Percentiles rank a stretch among this genome's conserved stretches.
phyloP scores from a whole-genome alignment of 106 monocot species.

The Triglochin maritima region DNA sequence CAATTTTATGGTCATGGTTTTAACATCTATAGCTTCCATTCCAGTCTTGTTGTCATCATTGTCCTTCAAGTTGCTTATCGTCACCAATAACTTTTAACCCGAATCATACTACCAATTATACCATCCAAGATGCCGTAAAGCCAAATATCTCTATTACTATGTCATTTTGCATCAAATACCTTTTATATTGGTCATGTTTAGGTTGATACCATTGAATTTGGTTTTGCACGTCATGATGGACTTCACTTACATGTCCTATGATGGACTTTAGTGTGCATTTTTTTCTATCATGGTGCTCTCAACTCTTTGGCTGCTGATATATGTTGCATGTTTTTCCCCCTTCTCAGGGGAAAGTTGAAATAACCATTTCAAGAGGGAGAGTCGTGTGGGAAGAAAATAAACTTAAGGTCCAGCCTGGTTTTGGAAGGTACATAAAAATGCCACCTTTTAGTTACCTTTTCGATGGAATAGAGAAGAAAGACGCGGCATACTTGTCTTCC shows the following conservation, averaged over 20 bases:
- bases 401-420: slow-evolving; percentile 49
- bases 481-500: slow-evolving; percentile 60
- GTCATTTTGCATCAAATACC: no score
- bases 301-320: neutral
- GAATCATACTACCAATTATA: no score
- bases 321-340: neutral
- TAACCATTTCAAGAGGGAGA: slow-evolving; percentile 77
- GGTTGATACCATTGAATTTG: no score
- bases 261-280: no score
- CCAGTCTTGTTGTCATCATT: no score
- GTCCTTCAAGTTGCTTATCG: neutral
- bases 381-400: slow-evolving; percentile 71
- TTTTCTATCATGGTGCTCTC: neutral
- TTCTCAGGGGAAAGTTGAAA: slow-evolving; percentile 79
- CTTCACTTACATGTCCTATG: no score
- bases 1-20: no score
- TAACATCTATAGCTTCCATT: no score
- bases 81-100: neutral
- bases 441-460: slow-evolving; percentile 83
- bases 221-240: no score
- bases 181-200: no score
- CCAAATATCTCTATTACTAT: no score
- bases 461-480: slow-evolving; percentile 76
- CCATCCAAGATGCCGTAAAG: no score
- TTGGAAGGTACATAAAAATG: slow-evolving; percentile 77